Base-by-base conservation (phyloP, 495 filamentous ascomycete genomes). In the Podospora bellae-mahoneyi region DNA sequence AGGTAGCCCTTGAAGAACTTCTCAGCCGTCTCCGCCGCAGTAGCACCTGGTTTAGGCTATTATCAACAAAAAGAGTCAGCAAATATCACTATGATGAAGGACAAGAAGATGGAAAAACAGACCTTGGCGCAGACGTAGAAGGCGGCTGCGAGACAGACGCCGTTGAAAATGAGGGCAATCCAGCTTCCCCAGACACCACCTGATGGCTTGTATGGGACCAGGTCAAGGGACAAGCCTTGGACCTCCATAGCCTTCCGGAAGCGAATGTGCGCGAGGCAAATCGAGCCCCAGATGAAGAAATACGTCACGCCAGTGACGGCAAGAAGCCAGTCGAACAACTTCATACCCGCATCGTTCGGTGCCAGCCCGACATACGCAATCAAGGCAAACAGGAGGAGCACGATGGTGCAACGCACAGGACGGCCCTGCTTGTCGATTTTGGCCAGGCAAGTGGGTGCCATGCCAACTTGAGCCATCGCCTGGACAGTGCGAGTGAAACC, bases 231-330 rank as follows among this genome's bases (percentile, higher is more conserved):
- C 68, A 84, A 85, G 32, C 88, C 88, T 58, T 82, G 80, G 5
- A 65, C 65, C 69, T 77, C 76, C 77, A 78, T 79, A 13, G 83
- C 90, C 20, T 77, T 74, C 20, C 91, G 87, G 85, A 92, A 92
- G 28, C 90, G 86, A 73, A 94, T 91, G 72, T 93, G 91, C 2
- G 89, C 84, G 16, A 91, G 72, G 77, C 86, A 73, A 76, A 92
- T 89, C 61, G 86, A 87, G 18, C 86, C 88, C 88, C 88, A 93
- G 64, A 86, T 84, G 79, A 92, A 91, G 74, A 92, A 84, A 75
- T 84, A 80, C 30, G 84, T 82, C 20, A 92, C 81, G 68, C 87
- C 90, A 4, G 88, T 89, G 19, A 93, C 77, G 9, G 89, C 82
- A 26, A 91, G 84, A 23, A 93, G 84, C 90, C 91, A 93, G 68